Conservation (phyloP, 257 asterid species). For the Leonotis leonurus region DNA sequence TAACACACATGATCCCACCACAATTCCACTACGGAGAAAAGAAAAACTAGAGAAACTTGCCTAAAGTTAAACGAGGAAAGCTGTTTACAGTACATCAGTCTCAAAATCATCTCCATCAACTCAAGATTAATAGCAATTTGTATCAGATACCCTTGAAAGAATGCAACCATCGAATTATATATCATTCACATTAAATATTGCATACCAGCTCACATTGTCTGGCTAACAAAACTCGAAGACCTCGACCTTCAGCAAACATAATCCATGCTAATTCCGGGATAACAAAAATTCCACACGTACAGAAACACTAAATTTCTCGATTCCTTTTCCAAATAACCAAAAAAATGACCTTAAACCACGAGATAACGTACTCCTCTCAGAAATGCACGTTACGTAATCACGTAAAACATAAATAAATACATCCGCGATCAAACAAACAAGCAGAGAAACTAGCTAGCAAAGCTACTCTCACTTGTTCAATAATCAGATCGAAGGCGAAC, state of each 20-base stretch:
- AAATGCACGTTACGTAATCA: not conserved
- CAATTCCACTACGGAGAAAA: not conserved
- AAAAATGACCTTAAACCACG: not conserved
- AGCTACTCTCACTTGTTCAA: not conserved
- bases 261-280: not conserved
- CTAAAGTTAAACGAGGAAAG: not conserved
- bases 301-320: not conserved
- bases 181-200: not conserved
- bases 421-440: slow-evolving; percentile 1
- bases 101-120: not conserved
- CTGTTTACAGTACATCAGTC: not conserved
- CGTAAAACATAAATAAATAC: not conserved
- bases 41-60: not conserved
- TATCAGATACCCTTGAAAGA: not conserved
- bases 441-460: not conserved
- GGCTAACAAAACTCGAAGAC: not conserved
- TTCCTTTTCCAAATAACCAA: not conserved
- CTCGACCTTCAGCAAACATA: not conserved
- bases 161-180: not conserved
- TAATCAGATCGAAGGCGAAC: not conserved
- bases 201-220: not conserved
- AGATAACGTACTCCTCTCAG: not conserved
- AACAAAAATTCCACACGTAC: not conserved
- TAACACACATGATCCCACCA: not conserved
- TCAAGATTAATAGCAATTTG: not conserved